Conservation (phyloP, 2,329 filamentous ascomycete genomes). For the Verruconis gallopava region DNA sequence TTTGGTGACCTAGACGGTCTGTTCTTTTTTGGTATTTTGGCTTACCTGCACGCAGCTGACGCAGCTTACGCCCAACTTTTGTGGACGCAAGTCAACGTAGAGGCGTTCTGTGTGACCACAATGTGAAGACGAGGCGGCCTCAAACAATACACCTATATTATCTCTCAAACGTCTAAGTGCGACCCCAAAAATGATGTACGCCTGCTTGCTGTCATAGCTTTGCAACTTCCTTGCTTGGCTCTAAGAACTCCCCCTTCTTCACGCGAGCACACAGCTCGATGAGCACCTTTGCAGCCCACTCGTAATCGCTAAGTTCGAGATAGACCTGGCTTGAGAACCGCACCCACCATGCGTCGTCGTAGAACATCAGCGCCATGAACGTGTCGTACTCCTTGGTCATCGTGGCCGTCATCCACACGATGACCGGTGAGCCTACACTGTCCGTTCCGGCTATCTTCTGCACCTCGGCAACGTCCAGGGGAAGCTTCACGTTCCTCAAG, state of each 20-base stretch:
- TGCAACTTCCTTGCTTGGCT: not conserved
- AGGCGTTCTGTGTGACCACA: too few species aligned
- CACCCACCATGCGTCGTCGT: conserved; percentile 52
- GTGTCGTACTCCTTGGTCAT: conserved; percentile 51
- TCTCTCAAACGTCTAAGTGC: too few species aligned
- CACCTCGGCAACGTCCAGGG: conserved; percentile 37
- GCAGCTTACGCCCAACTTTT: too few species aligned
- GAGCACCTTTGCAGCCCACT: conserved; percentile 50
- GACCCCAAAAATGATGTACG: too few species aligned
- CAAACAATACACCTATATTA: too few species aligned
- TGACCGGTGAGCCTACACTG: not conserved
- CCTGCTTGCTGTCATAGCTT: too few species aligned
- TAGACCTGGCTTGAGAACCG: conserved; percentile 74
- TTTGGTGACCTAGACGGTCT: too few species aligned
- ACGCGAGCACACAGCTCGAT: conserved; percentile 43
- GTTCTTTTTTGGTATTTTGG: too few species aligned
- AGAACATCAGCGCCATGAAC: conserved; percentile 52
- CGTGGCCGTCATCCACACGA: conserved; percentile 27
- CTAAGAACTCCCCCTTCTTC: conserved; percentile 4
- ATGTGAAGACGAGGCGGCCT: too few species aligned
- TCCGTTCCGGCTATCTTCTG: conserved; percentile 13
- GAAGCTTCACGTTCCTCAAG: conserved; percentile 62
- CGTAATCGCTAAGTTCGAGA: conserved; percentile 66
- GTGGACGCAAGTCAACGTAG: too few species aligned
- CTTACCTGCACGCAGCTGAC: too few species aligned